Evolutionary conservation across 208 protist genomes (phyloP), one percentile per base, ranked within the genome.

Genomic region (Blechomonas ayalai): DNA sequence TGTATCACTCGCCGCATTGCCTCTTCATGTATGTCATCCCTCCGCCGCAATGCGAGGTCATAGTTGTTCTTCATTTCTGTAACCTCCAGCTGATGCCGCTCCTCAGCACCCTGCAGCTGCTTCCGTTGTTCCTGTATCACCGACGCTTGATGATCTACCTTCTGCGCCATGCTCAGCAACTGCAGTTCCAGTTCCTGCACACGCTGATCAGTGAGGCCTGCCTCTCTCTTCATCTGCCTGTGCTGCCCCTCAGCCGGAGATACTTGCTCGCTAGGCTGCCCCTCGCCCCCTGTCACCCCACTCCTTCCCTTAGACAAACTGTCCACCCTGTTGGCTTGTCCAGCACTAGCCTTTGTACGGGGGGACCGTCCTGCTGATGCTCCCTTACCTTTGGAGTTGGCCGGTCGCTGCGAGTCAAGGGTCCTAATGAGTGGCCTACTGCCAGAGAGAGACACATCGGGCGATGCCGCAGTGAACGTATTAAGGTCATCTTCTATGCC

Each of bases 21-120:
- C 47, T 73, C 64, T 25, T 78, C 71, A 40, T 83, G 67, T 33
- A 64, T 48, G n/a, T 68, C 64, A 32, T 72, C 62, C 26, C 74
- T 73, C 19, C 59, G 55, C 3, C 43, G 49, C 23, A 87, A 27
- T 10, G 60, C 60, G 4, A 62, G 44, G 8, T 67, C 61, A 52
- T 82, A 67, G 27, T 46, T 59, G 32, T 69, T 63, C 24, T 65
- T 56, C 22, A 57, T 28, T 15, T 79, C 71, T 29, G 61, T 66
- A 26, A 76, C 16, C 51, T 82, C 74, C 32, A 80, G 37, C 24
- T 45, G 20, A 32, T 79, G 67, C 12, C 50, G 49, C 13, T 67
- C 67, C 50, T 65, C 55, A 15, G 41, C 37, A 9, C 40, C 52
- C 49, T 66, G 49, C n/a, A 76, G 28, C 48, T 79, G 52, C 22